These are phyloP conservation scores for Mucor piriformis DNA, from an alignment of 371 early-diverging fungal species.

Conservation along the genomic window DNA sequence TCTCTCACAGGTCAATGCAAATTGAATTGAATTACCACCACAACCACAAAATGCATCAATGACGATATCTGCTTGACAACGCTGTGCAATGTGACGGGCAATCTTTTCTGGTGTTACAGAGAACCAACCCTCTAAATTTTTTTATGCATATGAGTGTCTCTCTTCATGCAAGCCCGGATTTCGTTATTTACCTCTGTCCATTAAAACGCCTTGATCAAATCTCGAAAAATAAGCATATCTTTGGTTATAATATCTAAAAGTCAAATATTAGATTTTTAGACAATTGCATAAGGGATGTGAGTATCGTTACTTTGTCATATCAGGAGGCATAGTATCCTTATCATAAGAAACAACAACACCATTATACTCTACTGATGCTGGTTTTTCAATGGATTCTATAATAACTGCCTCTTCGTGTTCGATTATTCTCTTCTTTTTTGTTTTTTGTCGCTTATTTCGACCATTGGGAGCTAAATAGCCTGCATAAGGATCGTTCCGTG, in stretches of 20 bases:
- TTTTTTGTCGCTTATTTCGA: slow-evolving; percentile 2
- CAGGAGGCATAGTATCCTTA: slow-evolving; percentile 27
- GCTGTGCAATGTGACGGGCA: slow-evolving; percentile 81
- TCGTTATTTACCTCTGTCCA: slow-evolving; percentile 71
- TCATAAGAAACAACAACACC: slow-evolving; percentile 36
- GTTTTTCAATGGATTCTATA: not conserved
- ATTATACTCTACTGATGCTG: slow-evolving; percentile 11
- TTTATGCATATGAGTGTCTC: no score
- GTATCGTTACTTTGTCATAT: slow-evolving; percentile 31
- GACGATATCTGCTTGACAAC: slow-evolving; percentile 71
- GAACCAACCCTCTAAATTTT: slow-evolving; percentile 85
- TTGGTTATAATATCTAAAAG: slow-evolving; percentile 82
- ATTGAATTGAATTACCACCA: slow-evolving; percentile 96
- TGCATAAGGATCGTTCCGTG: slow-evolving; percentile 13
- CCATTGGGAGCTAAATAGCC: slow-evolving; percentile 11
- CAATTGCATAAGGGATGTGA: not conserved
- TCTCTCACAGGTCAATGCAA: slow-evolving; percentile 83
- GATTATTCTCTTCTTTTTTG: slow-evolving; percentile 2
- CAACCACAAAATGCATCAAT: slow-evolving; percentile 96
- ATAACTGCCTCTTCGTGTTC: not conserved
- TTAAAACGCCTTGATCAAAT: slow-evolving; percentile 83
- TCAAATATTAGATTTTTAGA: not conserved
- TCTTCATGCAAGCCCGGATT: no score
- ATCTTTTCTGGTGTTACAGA: slow-evolving; percentile 95
- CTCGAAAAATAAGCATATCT: slow-evolving; percentile 80